A percentile compares a stretch with the other conserved stretches of the same genome.
These are phyloP conservation scores for Peziza echinospora DNA, from an alignment of 495 filamentous ascomycete species.

Conservation along the genomic window DNA sequence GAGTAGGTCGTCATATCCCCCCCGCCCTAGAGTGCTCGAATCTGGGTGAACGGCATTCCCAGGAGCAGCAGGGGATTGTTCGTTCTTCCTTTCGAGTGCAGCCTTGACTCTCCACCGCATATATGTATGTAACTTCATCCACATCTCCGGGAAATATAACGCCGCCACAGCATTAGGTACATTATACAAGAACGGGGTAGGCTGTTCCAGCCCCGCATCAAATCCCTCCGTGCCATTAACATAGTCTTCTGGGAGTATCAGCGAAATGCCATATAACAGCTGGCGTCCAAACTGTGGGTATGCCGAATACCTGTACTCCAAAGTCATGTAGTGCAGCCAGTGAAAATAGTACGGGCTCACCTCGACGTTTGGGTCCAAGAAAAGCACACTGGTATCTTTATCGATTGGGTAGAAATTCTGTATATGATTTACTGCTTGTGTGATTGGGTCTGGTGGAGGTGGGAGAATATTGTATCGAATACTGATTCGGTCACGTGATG, in stretches of 20 bases:
- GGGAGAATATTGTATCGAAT: conserved; percentile 26
- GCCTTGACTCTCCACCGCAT: conserved; percentile 11
- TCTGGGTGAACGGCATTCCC: too few relatives aligned
- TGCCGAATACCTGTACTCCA: conserved; percentile 39
- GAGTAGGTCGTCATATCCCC: too few relatives aligned
- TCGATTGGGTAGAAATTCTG: conserved; percentile 42
- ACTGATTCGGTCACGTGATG: conserved; percentile 29
- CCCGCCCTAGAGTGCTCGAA: too few relatives aligned
- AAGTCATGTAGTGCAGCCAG: conserved; percentile 36
- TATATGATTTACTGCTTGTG: conserved; percentile 31
- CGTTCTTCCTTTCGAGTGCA: too few relatives aligned
- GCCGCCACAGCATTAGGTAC: conserved; percentile 40
- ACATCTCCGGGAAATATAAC: conserved; percentile 46
- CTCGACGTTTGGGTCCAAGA: conserved; percentile 41
- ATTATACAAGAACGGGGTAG: conserved; percentile 37
- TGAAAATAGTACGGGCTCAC: conserved; percentile 44
- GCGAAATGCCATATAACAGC: conserved; percentile 36
- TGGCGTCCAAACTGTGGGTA: conserved; percentile 18
- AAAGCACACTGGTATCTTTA: conserved; percentile 34
- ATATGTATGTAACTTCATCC: conserved; percentile 46
- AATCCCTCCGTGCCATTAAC: conserved; percentile 27
- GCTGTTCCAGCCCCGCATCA: conserved; percentile 16
- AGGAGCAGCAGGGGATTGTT: not conserved
- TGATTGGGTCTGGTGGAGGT: conserved; percentile 18
- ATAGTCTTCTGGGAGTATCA: conserved; percentile 35